These are phyloP conservation scores for Ganoderma lucidum DNA, from an alignment of 1,284 basidiomycete species.

Conservation along the genomic window DNA sequence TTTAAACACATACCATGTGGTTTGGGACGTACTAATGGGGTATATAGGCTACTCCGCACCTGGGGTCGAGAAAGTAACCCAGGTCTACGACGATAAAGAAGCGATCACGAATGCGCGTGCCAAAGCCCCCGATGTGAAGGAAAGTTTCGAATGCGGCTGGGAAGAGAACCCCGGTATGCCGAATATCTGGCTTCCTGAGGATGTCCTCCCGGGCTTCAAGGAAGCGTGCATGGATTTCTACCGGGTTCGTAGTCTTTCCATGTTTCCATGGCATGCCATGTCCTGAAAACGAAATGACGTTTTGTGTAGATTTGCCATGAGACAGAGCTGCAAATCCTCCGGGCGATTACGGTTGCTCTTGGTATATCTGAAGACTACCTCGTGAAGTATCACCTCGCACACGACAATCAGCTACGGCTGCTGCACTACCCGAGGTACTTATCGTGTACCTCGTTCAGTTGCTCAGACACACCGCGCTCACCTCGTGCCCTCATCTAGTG, in stretches of 20 bases:
- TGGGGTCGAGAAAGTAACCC: constrained; percentile 54
- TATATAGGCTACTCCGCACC: constrained; percentile 55
- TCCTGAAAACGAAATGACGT: background rate
- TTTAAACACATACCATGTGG: background rate
- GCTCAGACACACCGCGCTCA: background rate
- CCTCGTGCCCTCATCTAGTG: constrained; percentile 37
- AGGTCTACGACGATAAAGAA: constrained; percentile 50
- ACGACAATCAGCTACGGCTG: constrained; percentile 65
- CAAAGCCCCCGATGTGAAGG: constrained; percentile 58
- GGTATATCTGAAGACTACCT: constrained; percentile 57
- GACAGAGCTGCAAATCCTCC: constrained; percentile 52
- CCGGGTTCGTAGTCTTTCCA: constrained; percentile 46
- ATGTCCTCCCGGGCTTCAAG: constrained; percentile 61
- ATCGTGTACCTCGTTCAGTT: background rate
- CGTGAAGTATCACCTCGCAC: constrained; percentile 49
- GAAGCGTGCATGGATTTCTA: constrained; percentile 60
- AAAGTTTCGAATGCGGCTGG: constrained; percentile 64
- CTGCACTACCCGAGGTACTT: constrained; percentile 63
- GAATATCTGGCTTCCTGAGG: constrained; percentile 68
- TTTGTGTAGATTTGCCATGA: constrained; percentile 47
- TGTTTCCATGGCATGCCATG: background rate
- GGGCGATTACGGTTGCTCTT: constrained; percentile 61
- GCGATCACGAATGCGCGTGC: constrained; percentile 43
- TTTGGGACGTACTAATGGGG: background rate
- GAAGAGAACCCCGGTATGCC: constrained; percentile 55